Evolutionary conservation across 352 stramenopile genomes (phyloP).

Genomic region (Phytophthora podocarpi): DNA sequence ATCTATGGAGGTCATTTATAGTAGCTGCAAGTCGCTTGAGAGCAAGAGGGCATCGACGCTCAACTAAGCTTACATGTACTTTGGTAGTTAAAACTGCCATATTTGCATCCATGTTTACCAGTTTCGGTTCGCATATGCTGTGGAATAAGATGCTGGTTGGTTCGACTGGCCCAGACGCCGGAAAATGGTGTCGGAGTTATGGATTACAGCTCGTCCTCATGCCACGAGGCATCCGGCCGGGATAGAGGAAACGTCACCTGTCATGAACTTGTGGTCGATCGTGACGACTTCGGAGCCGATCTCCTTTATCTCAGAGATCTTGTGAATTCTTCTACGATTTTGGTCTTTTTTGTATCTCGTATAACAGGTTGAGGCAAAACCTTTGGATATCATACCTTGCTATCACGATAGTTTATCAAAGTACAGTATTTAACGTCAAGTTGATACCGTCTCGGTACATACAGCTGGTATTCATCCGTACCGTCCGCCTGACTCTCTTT

Average conservation of each 20-base stretch:
- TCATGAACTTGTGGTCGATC: conserved; percentile 18
- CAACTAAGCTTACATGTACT: too few relatives aligned
- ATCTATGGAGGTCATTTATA: conserved; percentile 19
- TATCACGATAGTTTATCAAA: too few relatives aligned
- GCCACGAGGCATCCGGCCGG: conserved; percentile 3
- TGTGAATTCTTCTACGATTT: too few relatives aligned
- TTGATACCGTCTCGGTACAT: too few relatives aligned
- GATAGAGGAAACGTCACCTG: background rate
- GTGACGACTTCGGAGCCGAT: too few relatives aligned
- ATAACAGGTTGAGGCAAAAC: too few relatives aligned
- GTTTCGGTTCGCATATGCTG: background rate
- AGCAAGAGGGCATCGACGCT: background rate
- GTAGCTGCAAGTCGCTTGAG: background rate
- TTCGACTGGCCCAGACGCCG: background rate
- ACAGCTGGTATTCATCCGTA: conserved; percentile 2
- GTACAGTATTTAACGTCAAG: too few relatives aligned
- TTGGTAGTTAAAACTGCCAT: conserved; percentile 16
- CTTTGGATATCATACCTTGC: too few relatives aligned
- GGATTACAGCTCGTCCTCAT: conserved; percentile 11
- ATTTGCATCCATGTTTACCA: conserved; percentile 15
- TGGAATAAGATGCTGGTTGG: conserved; percentile 10
- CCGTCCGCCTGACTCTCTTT: conserved; percentile 23
- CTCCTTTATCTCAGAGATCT: too few relatives aligned
- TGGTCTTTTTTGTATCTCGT: too few relatives aligned
- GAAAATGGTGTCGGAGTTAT: conserved; percentile 6